phyloP scores from a whole-genome alignment of 1,139 yeast species.

The Magnusiomyces tetraspermus region DNA sequence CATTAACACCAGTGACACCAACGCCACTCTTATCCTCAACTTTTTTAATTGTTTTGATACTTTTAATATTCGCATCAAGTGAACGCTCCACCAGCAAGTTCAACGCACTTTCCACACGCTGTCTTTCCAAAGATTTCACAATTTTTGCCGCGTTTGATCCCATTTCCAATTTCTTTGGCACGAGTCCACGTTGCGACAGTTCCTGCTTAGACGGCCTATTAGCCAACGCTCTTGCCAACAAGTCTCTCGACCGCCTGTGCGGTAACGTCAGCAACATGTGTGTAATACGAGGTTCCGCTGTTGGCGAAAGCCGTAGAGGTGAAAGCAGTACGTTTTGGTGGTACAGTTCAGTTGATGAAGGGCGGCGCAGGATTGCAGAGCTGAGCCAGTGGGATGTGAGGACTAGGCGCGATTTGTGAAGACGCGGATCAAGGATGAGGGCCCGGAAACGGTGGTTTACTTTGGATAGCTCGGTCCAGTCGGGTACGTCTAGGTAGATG shows the following conservation, averaged over 20 bases:
- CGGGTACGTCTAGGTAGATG: conserved; percentile 1
- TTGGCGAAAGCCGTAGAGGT: conserved; percentile 23
- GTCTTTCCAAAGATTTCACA: conserved; percentile 2
- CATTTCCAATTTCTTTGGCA: conserved; percentile 5
- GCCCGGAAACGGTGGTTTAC: conserved; percentile 1
- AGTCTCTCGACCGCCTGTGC: conserved; percentile 21
- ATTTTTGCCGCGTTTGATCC: neutral
- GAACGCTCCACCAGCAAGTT: neutral
- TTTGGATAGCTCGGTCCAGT: conserved; percentile 2
- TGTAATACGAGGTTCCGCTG: conserved; percentile 20
- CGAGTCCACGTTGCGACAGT: conserved; percentile 21
- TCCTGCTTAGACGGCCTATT: conserved; percentile 22
- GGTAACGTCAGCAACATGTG: conserved; percentile 21
- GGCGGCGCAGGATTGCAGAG: conserved; percentile 16
- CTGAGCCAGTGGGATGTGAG: conserved; percentile 1
- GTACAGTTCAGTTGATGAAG: conserved; percentile 21
- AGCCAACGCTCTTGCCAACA: conserved; percentile 20
- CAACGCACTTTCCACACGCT: neutral
- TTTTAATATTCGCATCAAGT: neutral
- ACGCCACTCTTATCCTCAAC: too few relatives aligned
- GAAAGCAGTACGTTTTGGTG: conserved; percentile 23
- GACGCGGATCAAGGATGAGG: neutral
- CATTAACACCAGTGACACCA: neutral
- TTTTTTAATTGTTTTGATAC: neutral
- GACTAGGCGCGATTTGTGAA: conserved; percentile 2